Base-by-base conservation (phyloP, 257 asterid genomes). In the Solanum gracilifrons region DNA sequence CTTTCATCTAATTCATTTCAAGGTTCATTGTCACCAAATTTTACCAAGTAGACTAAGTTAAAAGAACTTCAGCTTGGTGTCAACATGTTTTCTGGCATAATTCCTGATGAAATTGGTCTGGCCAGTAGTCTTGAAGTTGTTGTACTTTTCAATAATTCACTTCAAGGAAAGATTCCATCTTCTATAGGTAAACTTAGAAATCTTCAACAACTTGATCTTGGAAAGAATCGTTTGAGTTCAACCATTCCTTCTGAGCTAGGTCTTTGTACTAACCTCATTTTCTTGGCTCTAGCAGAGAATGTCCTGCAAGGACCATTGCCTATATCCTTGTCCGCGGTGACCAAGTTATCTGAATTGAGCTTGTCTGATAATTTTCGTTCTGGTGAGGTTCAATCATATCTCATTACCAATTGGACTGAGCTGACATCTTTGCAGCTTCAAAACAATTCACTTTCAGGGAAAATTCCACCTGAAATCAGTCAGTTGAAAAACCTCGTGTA, bases 331-430 rank as follows among this genome's bases (percentile, higher is more conserved):
- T 18, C 64, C 4, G 9, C 10, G 1, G 0, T 55, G 64, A 55
- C n/a, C n/a, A 55, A 55, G 64, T 6, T 55, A 55, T 0, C 9
- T 55, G 1, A 0, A 0, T 55, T 18, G 64, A 0, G 10, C n/a
- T 55, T 55, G 2, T 6, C n/a, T 18, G 10, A 18, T 55, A 55
- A 55, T 55, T 55, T 55, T 55, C 64, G 18, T 55, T 55, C 64
- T 55, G 64, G 64, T 18, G n/a, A 55, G 64, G 64, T 55, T 18
- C n/a, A 6, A 18, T 55, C 64, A 55, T 55, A 55, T 55, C n/a
- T 55, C 64, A 55, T 55, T 55, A 18, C n/a, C 64, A 55, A 18
- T 55, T 55, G 64, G 64, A 55, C 64, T 55, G 64, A 55, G 10
- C 10, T 55, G 64, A 2, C 4, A 18, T 18, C n/a, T 55, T 18